Evolutionary conservation across 495 filamentous ascomycete genomes (phyloP).

Genomic region (Pseudoneurospora amorphoporcata): DNA sequence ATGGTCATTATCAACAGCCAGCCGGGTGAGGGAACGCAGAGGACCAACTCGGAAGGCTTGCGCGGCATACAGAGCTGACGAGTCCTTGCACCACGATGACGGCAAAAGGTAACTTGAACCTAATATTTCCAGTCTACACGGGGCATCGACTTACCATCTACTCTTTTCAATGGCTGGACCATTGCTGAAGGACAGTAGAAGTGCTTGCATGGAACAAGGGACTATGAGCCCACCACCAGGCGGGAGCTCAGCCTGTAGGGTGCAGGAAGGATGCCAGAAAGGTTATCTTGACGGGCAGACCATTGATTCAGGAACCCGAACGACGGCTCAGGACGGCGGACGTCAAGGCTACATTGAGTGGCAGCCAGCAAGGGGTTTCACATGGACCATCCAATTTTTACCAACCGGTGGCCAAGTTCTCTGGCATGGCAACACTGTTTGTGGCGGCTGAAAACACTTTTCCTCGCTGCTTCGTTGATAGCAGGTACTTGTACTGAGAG

Average conservation of each 20-base stretch:
- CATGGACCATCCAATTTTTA: constrained; percentile 20
- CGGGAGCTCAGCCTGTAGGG: background rate
- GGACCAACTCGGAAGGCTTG: background rate
- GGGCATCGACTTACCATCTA: background rate
- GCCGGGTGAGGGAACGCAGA: background rate
- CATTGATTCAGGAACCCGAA: background rate
- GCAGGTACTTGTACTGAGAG: background rate
- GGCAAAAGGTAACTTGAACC: constrained; percentile 15
- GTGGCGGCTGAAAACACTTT: background rate
- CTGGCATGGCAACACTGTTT: constrained; percentile 10
- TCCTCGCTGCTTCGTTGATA: background rate
- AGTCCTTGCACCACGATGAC: constrained; percentile 20
- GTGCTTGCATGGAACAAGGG: constrained; percentile 14
- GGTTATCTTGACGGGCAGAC: constrained; percentile 2
- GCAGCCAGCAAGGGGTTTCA: constrained; percentile 11
- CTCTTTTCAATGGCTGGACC: background rate
- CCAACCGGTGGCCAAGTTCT: constrained; percentile 8
- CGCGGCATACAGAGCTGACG: constrained; percentile 8
- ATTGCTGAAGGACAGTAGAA: constrained; percentile 3
- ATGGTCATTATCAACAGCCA: background rate
- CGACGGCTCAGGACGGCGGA: background rate
- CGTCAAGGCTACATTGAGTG: background rate
- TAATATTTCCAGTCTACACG: constrained; percentile 5
- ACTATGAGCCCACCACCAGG: background rate
- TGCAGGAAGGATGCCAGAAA: constrained; percentile 9